Conservation (phyloP, 495 filamentous ascomycete genomes). For the Penicillium paxilli region DNA sequence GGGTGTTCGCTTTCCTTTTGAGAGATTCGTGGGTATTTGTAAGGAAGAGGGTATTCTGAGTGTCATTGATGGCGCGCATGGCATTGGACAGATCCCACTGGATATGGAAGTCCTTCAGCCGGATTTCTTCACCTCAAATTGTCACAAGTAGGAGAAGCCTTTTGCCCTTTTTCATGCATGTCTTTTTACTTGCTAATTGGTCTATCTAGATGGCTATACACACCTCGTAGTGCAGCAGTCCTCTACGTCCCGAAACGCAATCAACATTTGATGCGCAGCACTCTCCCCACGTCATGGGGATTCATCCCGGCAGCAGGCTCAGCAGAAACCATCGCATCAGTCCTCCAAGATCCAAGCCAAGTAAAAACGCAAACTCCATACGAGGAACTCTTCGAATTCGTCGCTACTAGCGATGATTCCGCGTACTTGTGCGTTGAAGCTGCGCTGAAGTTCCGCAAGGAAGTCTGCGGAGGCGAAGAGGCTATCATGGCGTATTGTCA, state of each 20-base stretch:
- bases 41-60: constrained; percentile 60
- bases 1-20: constrained; percentile 77
- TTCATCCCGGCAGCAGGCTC: constrained; percentile 43
- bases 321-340: constrained; percentile 25
- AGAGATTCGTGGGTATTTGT: constrained; percentile 61
- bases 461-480: constrained; percentile 74
- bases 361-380: constrained; percentile 52
- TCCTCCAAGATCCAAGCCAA: constrained; percentile 50
- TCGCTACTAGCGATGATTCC: constrained; percentile 71
- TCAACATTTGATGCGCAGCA: constrained; percentile 71
- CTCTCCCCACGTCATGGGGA: constrained; percentile 68
- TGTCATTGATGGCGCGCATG: constrained; percentile 80
- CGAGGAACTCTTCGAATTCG: constrained; percentile 72
- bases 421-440: constrained; percentile 72
- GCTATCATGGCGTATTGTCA: constrained; percentile 60
- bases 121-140: constrained; percentile 83
- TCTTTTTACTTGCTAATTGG: not conserved
- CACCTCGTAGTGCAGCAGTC: constrained; percentile 76
- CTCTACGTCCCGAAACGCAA: constrained; percentile 75
- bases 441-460: constrained; percentile 63
- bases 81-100: constrained; percentile 73
- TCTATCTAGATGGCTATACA: constrained; percentile 69
- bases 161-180: not conserved
- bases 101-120: constrained; percentile 63
- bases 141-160: constrained; percentile 65